Evolutionary conservation across 805 yeast genomes (phyloP), one percentile per base, ranked within the genome.

Genomic region (Wickerhamiella siamensis): DNA sequence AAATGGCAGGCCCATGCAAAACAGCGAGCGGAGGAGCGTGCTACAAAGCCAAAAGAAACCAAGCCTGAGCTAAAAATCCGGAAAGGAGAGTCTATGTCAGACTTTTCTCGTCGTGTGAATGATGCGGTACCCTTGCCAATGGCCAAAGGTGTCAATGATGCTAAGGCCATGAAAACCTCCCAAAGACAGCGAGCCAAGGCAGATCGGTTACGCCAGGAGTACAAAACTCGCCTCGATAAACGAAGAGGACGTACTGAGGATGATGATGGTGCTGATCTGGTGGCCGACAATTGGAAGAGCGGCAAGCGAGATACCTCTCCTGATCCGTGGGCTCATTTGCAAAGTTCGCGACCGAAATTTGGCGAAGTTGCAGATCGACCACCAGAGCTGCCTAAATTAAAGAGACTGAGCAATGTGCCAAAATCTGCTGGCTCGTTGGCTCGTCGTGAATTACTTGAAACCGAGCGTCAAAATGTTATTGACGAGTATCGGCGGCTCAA

Each of bases 361-460:
- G 66, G 66, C 5, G 69, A 64, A 20, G 60, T 61, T 4, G 69
- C 61, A 0, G 65, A 62, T 33, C 52, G 61, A 14, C 69, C 69
- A 12, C 69, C 69, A 1, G 60, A 54, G 43, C 53, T 64, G 35
- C 58, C 52, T 4, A 42, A 49, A 19, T 42, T 52, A 14, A 64
- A 60, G 46, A 40, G 47, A 41, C 41, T 52, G 37, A 50, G 51
- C 33, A 62, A 60, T 43, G 63, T 64, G 1, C 69, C 69, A 24
- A 64, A 63, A 47, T 36, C 59, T 5, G 61, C 66, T 5, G 69
- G 69, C 10, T 56, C 66, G 5, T 32, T 55, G 40, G 64, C 68
- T 2, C 49, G 63, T 38, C 54, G 69, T 26, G 49, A 56, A 40
- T 51, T 57, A 39, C 56, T 64, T 9, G 67, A 60, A 36, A 53